Percentiles rank a stretch among this genome's conserved stretches.
phyloP scores from a whole-genome alignment of 2,329 filamentous ascomycete genomes.

The Parafenestella ontariensis region DNA sequence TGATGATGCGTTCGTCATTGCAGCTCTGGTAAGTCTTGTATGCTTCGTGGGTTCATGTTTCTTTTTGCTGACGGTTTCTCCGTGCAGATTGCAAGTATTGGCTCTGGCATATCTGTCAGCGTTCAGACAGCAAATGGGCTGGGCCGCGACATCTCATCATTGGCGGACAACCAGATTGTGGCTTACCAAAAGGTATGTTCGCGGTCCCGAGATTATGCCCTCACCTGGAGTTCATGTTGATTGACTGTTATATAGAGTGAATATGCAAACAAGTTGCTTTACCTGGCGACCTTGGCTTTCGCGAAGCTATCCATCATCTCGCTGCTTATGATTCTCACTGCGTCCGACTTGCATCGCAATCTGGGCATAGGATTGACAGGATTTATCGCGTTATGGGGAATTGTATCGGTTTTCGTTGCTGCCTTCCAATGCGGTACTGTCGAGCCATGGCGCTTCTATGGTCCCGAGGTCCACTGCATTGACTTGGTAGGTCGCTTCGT shows the following conservation, averaged over 20 bases:
- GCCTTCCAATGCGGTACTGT: slow-evolving; percentile 43
- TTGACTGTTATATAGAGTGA: slow-evolving; percentile 29
- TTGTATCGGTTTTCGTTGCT: slow-evolving; percentile 34
- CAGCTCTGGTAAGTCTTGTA: slow-evolving; percentile 38
- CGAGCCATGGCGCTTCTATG: slow-evolving; percentile 37
- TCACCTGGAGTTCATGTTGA: background rate
- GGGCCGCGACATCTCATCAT: slow-evolving; percentile 30
- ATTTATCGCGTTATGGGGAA: slow-evolving; percentile 42
- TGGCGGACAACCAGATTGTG: slow-evolving; percentile 28
- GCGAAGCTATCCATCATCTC: slow-evolving; percentile 48
- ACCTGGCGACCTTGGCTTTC: slow-evolving; percentile 42
- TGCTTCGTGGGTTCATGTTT: background rate
- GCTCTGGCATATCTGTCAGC: slow-evolving; percentile 41
- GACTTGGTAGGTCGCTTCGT: slow-evolving; percentile 28
- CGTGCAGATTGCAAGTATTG: slow-evolving; percentile 38
- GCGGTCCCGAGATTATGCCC: background rate
- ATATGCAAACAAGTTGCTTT: slow-evolving; percentile 46
- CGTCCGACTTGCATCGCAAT: slow-evolving; percentile 37
- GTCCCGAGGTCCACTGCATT: slow-evolving; percentile 22
- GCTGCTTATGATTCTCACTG: slow-evolving; percentile 43
- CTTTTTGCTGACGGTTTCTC: slow-evolving; percentile 12
- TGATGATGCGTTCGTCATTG: slow-evolving; percentile 45
- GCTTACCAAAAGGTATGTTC: slow-evolving; percentile 40
- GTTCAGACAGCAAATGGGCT: slow-evolving; percentile 42
- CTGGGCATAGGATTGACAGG: slow-evolving; percentile 33